Conservation (phyloP, 106 monocot genomes). For the Allium sativum region DNA sequence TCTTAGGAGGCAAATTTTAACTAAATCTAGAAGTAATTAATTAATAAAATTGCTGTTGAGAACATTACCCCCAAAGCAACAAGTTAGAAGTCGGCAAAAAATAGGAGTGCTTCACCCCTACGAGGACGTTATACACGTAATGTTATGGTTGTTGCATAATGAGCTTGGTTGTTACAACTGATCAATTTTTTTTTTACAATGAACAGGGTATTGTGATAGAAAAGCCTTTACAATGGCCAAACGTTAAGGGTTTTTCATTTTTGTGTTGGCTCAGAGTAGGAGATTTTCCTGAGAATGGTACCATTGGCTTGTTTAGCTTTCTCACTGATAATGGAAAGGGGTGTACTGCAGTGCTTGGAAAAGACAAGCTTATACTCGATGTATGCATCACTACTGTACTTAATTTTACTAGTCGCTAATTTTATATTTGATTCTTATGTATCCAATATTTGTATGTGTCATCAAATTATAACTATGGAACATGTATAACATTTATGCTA, state of each 20-base stretch:
- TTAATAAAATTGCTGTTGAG: too few species aligned
- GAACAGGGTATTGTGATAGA: constrained; percentile 80
- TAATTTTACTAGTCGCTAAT: neutral
- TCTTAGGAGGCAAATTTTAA: too few species aligned
- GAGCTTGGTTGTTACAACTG: too few species aligned
- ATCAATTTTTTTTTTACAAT: constrained; percentile 4
- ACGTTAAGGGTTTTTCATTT: constrained; percentile 83
- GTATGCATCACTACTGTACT: constrained; percentile 18
- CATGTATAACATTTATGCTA: too few species aligned
- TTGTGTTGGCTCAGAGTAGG: constrained; percentile 93
- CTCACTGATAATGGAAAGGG: constrained; percentile 83
- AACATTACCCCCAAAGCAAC: too few species aligned
- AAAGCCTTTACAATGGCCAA: constrained; percentile 87
- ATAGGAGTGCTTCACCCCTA: too few species aligned
- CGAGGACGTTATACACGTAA: too few species aligned
- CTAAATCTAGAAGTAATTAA: too few species aligned
- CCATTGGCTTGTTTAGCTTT: constrained; percentile 89
- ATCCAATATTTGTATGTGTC: constrained; percentile 2
- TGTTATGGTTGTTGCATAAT: too few species aligned
- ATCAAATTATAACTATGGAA: too few species aligned
- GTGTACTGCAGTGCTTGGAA: constrained; percentile 65
- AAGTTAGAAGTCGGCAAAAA: too few species aligned
- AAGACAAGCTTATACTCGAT: constrained; percentile 74
- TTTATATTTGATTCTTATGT: too few species aligned
- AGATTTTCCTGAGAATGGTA: constrained; percentile 53